A percentile compares a stretch with the other conserved stretches of the same genome.
Conservation (phyloP, 768 basidiomycete genomes). For the Peribolospora kevripleyi region DNA sequence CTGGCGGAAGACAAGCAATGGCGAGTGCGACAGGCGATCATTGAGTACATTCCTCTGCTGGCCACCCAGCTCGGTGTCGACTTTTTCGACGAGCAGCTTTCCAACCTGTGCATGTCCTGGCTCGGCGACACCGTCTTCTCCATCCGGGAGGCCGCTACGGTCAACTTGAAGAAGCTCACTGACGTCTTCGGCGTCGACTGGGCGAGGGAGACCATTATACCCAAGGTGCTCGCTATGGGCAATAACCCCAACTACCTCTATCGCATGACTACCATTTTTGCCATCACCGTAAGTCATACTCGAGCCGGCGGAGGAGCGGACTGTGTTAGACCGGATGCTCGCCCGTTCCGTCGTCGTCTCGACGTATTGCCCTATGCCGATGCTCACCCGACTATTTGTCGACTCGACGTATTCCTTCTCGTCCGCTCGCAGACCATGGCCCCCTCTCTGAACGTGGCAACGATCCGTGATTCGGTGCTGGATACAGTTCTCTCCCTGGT, state of each 20-base stretch:
- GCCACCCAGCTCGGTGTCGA: constrained; percentile 89
- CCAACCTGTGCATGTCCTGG: constrained; percentile 92
- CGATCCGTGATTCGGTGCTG: constrained; percentile 60
- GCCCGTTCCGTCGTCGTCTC: constrained; percentile 1
- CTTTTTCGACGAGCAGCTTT: constrained; percentile 94
- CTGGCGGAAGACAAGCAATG: constrained; percentile 98
- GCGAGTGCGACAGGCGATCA: constrained; percentile 98
- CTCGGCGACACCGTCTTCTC: constrained; percentile 93
- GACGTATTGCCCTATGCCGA: neutral
- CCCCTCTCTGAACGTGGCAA: constrained; percentile 60
- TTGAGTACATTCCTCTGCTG: constrained; percentile 94
- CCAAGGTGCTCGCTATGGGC: constrained; percentile 92
- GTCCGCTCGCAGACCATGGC: constrained; percentile 50
- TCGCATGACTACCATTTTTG: constrained; percentile 96
- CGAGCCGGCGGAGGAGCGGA: too few species aligned
- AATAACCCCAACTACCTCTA: constrained; percentile 89
- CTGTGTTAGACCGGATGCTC: constrained; percentile 3
- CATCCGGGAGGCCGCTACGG: constrained; percentile 92
- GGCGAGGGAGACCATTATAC: constrained; percentile 80
- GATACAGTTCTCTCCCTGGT: constrained; percentile 59
- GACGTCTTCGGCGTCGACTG: constrained; percentile 98
- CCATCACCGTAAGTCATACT: constrained; percentile 55
- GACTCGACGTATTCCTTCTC: neutral
- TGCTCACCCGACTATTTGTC: neutral
- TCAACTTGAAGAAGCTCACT: constrained; percentile 86